Percentiles rank a stretch among this genome's conserved stretches.
phyloP scores from a whole-genome alignment of 768 basidiomycete genomes.

The Mycena pura region DNA sequence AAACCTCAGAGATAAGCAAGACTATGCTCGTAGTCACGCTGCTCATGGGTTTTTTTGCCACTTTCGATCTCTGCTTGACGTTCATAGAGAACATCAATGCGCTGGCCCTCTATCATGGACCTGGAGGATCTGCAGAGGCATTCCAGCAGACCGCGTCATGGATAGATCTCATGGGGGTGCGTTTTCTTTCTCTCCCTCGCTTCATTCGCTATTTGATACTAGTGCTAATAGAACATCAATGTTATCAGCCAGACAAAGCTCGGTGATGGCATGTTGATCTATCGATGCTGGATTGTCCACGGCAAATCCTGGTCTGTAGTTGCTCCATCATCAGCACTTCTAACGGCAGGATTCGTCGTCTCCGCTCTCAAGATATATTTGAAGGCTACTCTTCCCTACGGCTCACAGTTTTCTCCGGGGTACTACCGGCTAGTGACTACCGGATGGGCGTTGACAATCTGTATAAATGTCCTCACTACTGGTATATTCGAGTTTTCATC shows the following conservation, averaged over 20 bases:
- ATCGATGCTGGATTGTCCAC: slow-evolving; percentile 19
- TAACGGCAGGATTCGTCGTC: slow-evolving; percentile 1
- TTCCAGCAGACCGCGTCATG: slow-evolving; percentile 8
- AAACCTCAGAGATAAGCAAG: not conserved
- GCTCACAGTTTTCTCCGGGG: not conserved
- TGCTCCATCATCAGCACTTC: slow-evolving; percentile 1
- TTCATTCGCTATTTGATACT: not conserved
- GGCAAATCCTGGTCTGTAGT: slow-evolving; percentile 6
- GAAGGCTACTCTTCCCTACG: not conserved
- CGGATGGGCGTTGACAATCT: slow-evolving; percentile 12
- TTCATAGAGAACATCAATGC: slow-evolving; percentile 3
- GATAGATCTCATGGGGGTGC: slow-evolving; percentile 12
- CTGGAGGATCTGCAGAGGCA: not conserved
- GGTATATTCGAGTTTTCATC: not conserved
- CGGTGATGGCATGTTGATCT: slow-evolving; percentile 9
- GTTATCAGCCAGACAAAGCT: not conserved
- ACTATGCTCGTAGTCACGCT: slow-evolving; percentile 7
- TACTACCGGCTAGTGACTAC: slow-evolving; percentile 3
- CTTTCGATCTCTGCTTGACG: not conserved
- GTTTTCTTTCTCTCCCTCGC: not conserved
- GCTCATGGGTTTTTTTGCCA: slow-evolving; percentile 11
- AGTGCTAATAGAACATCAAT: not conserved
- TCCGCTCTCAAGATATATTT: not conserved
- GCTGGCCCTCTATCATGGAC: slow-evolving; percentile 3
- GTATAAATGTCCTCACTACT: slow-evolving; percentile 6